Evolutionary conservation across 139 green algal genomes (phyloP), one percentile per base, ranked within the genome.

Genomic region (Chlamydomonas sp.): DNA sequence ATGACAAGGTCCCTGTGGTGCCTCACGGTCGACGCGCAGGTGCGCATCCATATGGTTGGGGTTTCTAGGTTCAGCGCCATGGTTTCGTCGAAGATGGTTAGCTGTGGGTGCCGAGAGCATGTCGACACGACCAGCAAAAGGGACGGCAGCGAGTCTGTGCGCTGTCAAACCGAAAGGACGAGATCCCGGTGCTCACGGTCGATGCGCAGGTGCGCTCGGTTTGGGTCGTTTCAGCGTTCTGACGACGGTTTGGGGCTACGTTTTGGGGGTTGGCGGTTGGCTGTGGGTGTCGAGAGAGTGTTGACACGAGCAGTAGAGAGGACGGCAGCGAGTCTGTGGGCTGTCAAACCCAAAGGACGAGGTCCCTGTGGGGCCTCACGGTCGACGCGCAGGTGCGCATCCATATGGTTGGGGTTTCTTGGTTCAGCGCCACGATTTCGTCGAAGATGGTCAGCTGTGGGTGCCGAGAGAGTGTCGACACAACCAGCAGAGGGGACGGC

Each of bases 321-420:
- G 79, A 97, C 33, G 92, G 97, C 82, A 98, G 98, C 67, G 93
- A 95, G 68, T 98, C 96, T 70, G 90, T 98, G n/a, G n/a, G n/a
- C 87, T 98, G 36, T 98, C 94, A 26, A 91, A 89, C 39, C 87
- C 93, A 13, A 94, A 91, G 77, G 85, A 62, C 22, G n/a, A 54
- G 65, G 48, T 58, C 26, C 28, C 65, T 39, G 39, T 26, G 22
- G n/a, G n/a, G n/a, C n/a, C 43, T 61, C 43, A 71, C 65, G 13
- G 5, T 62, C 10, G 65, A 62, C 28, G 8, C 43, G 16, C 65
- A 73, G 39, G 39, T 62, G 38, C 28, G 58, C 30, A 28, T 29
- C 13, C 13, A 34, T 62, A 10, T n/a, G 24, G 54, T 6, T 13
- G 30, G 28, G 26, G 43, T 48, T 8, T 54, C 35, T n/a, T 26